Base-by-base conservation (phyloP, 2,329 filamentous ascomycete species). In the Fusarium bulbicola region DNA sequence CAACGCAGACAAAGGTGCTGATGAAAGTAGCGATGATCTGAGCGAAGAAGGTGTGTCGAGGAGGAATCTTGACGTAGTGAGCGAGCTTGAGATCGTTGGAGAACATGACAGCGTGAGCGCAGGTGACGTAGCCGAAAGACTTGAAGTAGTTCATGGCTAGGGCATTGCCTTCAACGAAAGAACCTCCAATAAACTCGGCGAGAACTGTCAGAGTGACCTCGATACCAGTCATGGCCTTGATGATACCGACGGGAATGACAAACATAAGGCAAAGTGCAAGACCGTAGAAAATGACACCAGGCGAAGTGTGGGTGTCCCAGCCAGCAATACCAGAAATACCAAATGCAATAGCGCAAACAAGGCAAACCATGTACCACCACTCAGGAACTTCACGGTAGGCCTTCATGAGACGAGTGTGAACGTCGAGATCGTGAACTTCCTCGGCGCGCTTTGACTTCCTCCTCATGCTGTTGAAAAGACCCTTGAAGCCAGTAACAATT, bases 11-110 rank as follows among this genome's bases (percentile, higher is more conserved):
- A 50, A 89, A 81, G 3, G 85, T 87, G 53, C 85, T 86, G 26
- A 88, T 79, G 26, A 90, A 81, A 6, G 87, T 91, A 39, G 88
- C 88, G 15, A 87, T 81, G 76, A 91, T 87, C 79, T 91, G 89
- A 2, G 88, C 88, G 28, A 83, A 80, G 73, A 91, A 91, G 7
- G 89, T 88, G 36, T 89, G 85, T 16, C 87, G 85, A 1, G 89
- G 89, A 10, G 89, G 88, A 24, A 91, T 89, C 81, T 90, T 90
- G 81, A 88, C 85, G 78, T 90, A 90, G 70, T 86, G 85, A 14
- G 85, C 85, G 20, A 86, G 83, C 77, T 86, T 86, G 40, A 85
- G 77, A 70, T 85, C 85, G 71, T 84, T 84, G 65, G 81, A 84
- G 76, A 88, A 88, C 77, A 82, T 82, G 28, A 88, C 80, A n/a